Percentiles rank a stretch among this genome's conserved stretches.
Evolutionary conservation across 1,284 basidiomycete species (phyloP).

Genomic region (Cryptococcus floricola): DNA sequence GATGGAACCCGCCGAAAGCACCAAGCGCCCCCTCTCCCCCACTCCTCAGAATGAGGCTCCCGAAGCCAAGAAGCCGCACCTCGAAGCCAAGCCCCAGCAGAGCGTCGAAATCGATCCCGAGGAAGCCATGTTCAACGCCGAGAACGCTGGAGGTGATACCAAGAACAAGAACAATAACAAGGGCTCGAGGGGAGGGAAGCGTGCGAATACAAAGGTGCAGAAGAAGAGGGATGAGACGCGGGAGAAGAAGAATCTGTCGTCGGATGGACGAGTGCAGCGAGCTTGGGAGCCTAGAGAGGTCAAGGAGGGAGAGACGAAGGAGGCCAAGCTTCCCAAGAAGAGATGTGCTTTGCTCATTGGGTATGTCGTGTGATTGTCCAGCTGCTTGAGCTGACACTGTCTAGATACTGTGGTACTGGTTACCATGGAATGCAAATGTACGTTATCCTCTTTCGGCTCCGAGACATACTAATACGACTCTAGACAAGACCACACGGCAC

Average conservation of each 20-base stretch:
- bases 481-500: constrained; percentile 50
- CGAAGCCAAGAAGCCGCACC: neutral
- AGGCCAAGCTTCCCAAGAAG: constrained; percentile 53
- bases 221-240: constrained; percentile 5
- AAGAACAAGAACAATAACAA: constrained; percentile 1
- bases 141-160: neutral
- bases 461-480: neutral
- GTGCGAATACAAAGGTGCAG: constrained; percentile 7
- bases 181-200: neutral
- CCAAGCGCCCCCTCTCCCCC: neutral
- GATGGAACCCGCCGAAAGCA: neutral
- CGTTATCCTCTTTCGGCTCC: constrained; percentile 41
- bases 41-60: neutral
- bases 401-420: constrained; percentile 53
- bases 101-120: constrained; percentile 10
- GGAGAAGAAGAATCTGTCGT: constrained; percentile 7
- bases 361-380: constrained; percentile 30
- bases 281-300: constrained; percentile 13
- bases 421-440: constrained; percentile 97
- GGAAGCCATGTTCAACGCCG: constrained; percentile 16
- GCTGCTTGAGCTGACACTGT: constrained; percentile 1
- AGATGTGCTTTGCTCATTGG: constrained; percentile 56
- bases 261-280: constrained; percentile 3
- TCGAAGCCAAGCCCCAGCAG: neutral
- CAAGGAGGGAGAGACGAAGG: constrained; percentile 9